Conservation (phyloP, 148 eudicot species). For the Tetragonia tetragonoides region DNA sequence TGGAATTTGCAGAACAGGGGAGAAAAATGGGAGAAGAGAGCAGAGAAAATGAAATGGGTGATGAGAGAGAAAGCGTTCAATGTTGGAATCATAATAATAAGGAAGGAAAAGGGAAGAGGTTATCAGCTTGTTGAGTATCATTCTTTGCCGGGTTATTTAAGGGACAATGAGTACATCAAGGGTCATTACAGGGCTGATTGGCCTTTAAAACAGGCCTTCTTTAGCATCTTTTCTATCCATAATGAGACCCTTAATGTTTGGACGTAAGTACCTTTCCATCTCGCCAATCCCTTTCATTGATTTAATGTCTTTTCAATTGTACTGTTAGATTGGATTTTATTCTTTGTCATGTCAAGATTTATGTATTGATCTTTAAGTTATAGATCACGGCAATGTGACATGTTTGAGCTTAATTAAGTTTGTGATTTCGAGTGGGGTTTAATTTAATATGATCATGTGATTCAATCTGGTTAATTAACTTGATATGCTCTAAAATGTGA, state of each 20-base stretch:
- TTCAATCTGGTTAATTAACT: background rate
- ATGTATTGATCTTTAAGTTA: background rate
- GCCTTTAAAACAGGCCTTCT: conserved; percentile 72
- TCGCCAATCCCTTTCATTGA: background rate
- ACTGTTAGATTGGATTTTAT: background rate
- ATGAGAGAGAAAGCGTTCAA: background rate
- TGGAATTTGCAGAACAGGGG: too few relatives aligned
- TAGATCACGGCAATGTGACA: too few relatives aligned
- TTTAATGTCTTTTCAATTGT: background rate
- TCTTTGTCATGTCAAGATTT: background rate
- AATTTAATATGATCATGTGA: background rate
- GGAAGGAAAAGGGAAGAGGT: conserved; percentile 63
- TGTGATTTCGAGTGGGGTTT: too few relatives aligned
- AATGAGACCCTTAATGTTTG: conserved; percentile 94
- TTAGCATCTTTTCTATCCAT: conserved; percentile 76
- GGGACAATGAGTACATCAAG: conserved; percentile 76
- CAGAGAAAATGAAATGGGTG: conserved; percentile 2
- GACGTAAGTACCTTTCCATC: conserved; percentile 56
- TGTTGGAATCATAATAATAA: conserved; percentile 13
- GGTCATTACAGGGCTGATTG: conserved; percentile 80
- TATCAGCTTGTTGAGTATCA: conserved; percentile 86
- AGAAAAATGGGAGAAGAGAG: too few relatives aligned
- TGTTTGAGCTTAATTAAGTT: too few relatives aligned
- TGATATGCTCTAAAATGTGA: background rate
- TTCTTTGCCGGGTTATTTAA: conserved; percentile 69